phyloP scores from a whole-genome alignment of 495 filamentous ascomycete species.

The Jackrogersella minutella region DNA sequence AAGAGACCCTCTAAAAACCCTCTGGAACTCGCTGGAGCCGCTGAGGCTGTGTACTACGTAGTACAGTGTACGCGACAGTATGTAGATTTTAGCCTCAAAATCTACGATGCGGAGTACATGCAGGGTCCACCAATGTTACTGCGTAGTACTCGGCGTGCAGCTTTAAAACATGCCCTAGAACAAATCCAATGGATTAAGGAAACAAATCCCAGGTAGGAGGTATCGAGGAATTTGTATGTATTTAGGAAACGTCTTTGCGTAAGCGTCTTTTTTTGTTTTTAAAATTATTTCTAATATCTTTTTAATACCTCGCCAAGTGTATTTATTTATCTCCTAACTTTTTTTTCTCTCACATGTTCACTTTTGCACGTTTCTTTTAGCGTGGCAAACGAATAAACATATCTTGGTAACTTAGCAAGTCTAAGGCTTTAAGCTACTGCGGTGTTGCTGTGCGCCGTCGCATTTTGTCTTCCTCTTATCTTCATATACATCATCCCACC shows the following conservation, averaged over 20 bases:
- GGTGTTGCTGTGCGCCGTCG: background rate
- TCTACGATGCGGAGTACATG: background rate
- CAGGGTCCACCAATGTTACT: slow-evolving; percentile 28
- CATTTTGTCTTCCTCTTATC: background rate
- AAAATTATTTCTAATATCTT: background rate
- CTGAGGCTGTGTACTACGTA: slow-evolving; percentile 14
- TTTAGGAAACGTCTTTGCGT: slow-evolving; percentile 6
- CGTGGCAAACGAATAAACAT: background rate
- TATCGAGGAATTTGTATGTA: too few relatives aligned
- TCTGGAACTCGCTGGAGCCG: slow-evolving; percentile 1
- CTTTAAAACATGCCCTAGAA: slow-evolving; percentile 33
- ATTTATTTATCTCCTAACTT: background rate
- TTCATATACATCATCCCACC: background rate
- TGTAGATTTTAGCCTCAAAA: slow-evolving; percentile 22
- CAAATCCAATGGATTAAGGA: slow-evolving; percentile 3
- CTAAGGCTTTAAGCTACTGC: background rate
- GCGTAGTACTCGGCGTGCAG: slow-evolving; percentile 17
- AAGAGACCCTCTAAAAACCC: background rate
- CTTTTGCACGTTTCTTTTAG: background rate
- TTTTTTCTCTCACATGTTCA: background rate
- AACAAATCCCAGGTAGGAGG: too few relatives aligned
- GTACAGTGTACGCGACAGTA: slow-evolving; percentile 26
- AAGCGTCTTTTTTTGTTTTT: background rate
- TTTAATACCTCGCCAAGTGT: slow-evolving; percentile 11
- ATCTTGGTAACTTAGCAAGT: background rate